phyloP scores from a whole-genome alignment of 176 grass and related monocot species.

The Carex littledalei region DNA sequence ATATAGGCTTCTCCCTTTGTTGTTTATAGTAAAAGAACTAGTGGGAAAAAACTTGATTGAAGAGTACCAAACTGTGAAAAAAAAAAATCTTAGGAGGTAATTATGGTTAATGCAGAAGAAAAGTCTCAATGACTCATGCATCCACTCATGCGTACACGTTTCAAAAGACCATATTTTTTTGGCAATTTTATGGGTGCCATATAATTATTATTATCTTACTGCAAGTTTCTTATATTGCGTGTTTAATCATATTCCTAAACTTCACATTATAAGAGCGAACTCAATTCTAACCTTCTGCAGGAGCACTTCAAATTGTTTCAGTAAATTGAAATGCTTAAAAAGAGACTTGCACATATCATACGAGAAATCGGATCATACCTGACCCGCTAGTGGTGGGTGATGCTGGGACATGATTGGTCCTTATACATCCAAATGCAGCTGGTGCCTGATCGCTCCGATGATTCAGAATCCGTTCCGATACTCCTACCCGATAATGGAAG shows the following conservation, averaged over 20 bases:
- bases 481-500: neutral
- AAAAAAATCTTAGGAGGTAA: neutral
- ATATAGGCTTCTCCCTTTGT: neutral
- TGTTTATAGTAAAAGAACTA: neutral
- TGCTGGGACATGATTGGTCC: conserved; percentile 2
- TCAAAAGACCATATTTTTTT: neutral
- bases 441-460: neutral
- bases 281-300: neutral
- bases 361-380: neutral
- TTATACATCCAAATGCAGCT: conserved; percentile 21
- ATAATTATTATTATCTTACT: neutral
- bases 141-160: neutral
- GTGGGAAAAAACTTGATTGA: neutral
- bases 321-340: neutral
- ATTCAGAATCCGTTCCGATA: conserved; percentile 18
- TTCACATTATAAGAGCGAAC: neutral
- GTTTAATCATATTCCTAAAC: neutral
- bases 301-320: neutral
- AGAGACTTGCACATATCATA: neutral
- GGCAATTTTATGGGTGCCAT: neutral
- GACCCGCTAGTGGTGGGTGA: neutral
- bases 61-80: neutral
- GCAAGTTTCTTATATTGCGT: neutral
- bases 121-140: neutral
- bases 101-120: neutral